These are phyloP conservation scores for Dactylis glomerata DNA, from an alignment of 176 grass and related monocot genomes.

Conservation along the genomic window DNA sequence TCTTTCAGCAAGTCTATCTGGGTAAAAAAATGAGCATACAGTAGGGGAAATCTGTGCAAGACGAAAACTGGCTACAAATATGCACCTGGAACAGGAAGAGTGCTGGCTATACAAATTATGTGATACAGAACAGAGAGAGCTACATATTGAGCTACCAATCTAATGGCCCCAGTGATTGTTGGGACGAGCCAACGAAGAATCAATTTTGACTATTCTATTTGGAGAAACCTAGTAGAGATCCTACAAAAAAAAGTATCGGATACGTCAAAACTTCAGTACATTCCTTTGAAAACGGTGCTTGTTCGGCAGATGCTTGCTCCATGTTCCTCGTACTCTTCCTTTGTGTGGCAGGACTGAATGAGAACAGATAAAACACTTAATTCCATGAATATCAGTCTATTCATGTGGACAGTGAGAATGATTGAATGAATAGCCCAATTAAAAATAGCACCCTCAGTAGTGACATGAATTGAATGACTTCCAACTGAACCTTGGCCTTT, in stretches of 20 bases:
- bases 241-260: constrained; percentile 12
- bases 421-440: neutral
- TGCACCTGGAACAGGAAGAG: constrained; percentile 27
- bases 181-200: constrained; percentile 30
- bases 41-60: neutral
- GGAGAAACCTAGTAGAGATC: constrained; percentile 33
- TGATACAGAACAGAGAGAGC: constrained; percentile 17
- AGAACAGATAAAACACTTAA: constrained; percentile 23
- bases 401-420: neutral
- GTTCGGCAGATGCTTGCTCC: constrained; percentile 96
- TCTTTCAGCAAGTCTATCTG: neutral
- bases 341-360: constrained; percentile 80
- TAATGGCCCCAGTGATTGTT: constrained; percentile 28
- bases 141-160: constrained; percentile 36
- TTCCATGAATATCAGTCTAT: neutral
- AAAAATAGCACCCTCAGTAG: neutral
- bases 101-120: constrained; percentile 34
- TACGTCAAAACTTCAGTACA: constrained; percentile 58
- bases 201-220: constrained; percentile 43
- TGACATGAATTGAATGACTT: neutral
- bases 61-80: constrained; percentile 27
- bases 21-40: neutral
- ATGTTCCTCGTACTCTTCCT: constrained; percentile 96
- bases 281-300: constrained; percentile 97
- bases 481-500: neutral